Evolutionary conservation across 2,329 filamentous ascomycete species (phyloP), one percentile per base, ranked within the genome.

Genomic region (Xylariaceae sp.): DNA sequence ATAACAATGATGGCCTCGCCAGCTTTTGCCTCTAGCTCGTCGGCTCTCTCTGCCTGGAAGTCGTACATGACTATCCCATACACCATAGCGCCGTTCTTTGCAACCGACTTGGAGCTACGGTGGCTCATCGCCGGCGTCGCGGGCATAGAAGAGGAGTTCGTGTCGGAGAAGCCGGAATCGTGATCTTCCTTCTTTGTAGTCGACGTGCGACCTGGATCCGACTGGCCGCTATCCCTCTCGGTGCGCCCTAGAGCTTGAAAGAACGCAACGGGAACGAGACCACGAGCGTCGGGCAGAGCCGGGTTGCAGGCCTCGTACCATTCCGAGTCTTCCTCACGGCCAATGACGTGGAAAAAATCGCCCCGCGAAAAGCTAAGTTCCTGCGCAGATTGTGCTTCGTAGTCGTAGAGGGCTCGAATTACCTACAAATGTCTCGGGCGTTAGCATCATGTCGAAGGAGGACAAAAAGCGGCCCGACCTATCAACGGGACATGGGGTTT

Each of bases 221-320:
- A 91, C 65, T 88, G 87, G 53, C 83, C 87, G 75, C 92, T 96
- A 74, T 97, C 90, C 72, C 93, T 84, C 75, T 96, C 93, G 63
- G 90, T 96, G 77, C 95, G 93, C 62, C 92, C 93, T 47, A 99
- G 84, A 40, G 88, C 85, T 74, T 98, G 92, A 75, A 99, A 99
- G 77, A 92, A 97, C 55, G 89, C 86, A 55, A 97, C 95, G 7
- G 95, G 95, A 44, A 99, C 95, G 58, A 99, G 83, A 59, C 95
- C 95, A 64, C 92, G 87, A 48, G 91, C 91, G 75, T 89, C 89
- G 69, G 90, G 91, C 63, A 96, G 81, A 48, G 90, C 85, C 58
- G 95, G 95, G 72, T 99, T 99, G 81, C 92, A 98, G 53, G 93
- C 95, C 77, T 98, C 95, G 81, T 97, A 99, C 93, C 95, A 99